Evolutionary conservation across 2,329 filamentous ascomycete species (phyloP).

Genomic region (Macroventuria anomochaeta): DNA sequence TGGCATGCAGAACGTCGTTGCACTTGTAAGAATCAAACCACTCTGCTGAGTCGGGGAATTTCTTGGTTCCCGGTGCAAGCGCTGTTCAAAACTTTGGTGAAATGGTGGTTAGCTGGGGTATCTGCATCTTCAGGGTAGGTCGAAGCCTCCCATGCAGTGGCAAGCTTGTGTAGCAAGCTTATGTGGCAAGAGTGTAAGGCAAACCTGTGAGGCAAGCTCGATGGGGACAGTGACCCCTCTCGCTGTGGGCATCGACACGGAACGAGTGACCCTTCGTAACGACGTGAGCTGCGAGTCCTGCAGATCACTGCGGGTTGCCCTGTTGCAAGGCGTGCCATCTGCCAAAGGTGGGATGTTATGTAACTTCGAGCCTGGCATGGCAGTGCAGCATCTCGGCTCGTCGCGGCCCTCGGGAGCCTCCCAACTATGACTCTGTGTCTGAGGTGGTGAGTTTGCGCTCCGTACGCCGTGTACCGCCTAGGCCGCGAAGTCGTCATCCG

Average conservation of each 20-base stretch:
- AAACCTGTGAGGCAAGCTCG: background rate
- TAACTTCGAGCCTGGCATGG: background rate
- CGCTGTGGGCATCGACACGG: background rate
- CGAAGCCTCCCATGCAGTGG: background rate
- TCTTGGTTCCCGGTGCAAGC: background rate
- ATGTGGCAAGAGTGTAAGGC: background rate
- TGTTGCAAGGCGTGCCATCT: background rate
- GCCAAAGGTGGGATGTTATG: background rate
- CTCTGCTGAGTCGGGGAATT: background rate
- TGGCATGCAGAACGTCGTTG: background rate
- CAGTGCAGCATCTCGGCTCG: background rate
- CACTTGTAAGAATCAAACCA: background rate
- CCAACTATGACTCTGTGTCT: background rate
- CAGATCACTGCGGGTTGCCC: background rate
- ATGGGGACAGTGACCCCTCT: background rate
- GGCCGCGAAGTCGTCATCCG: background rate
- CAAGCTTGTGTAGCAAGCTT: constrained; percentile 3
- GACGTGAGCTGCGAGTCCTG: background rate
- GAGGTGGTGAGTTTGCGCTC: background rate
- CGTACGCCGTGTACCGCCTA: background rate
- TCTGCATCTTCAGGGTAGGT: background rate
- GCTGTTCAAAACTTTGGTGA: background rate
- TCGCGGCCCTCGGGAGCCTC: background rate
- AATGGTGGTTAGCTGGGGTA: background rate
- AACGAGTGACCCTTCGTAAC: background rate